Evolutionary conservation across 306 rosid genomes (phyloP), one percentile per base, ranked within the genome.

Genomic region (Rosa multiflora): DNA sequence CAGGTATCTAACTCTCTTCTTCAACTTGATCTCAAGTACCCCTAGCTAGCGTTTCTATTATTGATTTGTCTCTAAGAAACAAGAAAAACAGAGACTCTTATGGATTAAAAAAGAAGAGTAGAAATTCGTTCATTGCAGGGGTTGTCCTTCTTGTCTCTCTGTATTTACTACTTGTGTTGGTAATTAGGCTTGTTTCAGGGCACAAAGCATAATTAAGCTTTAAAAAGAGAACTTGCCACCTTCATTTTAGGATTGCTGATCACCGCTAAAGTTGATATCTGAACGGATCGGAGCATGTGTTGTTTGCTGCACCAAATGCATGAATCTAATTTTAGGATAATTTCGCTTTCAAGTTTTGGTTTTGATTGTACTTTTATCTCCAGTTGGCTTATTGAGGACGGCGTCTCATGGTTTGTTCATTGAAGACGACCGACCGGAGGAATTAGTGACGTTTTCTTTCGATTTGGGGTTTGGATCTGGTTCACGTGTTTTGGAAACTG

Each of bases 311-410:
- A 52, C 5, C 49, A 46, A 32, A 32, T 2, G 49, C 55, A 2
- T n/a, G 35, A 3, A 26, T 61, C 37, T 20, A n/a, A 18, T 37
- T 21, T 52, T 18, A 9, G 58, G 61, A 55, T 71, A 67, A 44
- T 21, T 73, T 61, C 6, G 8, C 42, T 32, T 58, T 55, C 67
- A 58, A 5, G 6, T 48, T 49, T 43, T 46, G 46, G 10, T 39
- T 21, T 48, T 61, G 74, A 29, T 68, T 73, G 58, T 10, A 67
- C 66, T 20, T 46, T n/a, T 63, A 42, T 63, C 8, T 76, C 32
- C 83, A 67, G 79, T 72, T 64, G 73, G 78, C 72, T 74, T 70
- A 29, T 52, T 61, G 73, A 82, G 80, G 71, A 68, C 74, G 78
- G 64, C 66, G n/a, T 62, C 32, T 76, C 72, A 46, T 56, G 81